phyloP scores from a whole-genome alignment of 306 rosid species.

The Fragaria ananassa region DNA sequence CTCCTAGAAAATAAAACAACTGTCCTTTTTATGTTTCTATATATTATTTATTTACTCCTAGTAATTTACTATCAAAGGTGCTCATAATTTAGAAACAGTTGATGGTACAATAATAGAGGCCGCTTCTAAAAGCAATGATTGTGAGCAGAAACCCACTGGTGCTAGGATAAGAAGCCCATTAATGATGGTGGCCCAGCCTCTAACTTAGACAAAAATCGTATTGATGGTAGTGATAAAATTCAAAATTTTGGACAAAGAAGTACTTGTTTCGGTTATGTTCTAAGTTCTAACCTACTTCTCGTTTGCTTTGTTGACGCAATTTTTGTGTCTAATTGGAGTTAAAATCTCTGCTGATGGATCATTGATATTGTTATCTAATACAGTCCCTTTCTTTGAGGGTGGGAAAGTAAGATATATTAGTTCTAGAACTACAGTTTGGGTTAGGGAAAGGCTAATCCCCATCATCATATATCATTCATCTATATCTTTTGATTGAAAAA shows the following conservation, averaged over 20 bases:
- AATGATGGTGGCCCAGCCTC: not conserved
- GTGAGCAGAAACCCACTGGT: not conserved
- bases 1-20: not conserved
- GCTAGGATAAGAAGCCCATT: not conserved
- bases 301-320: not conserved
- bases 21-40: not conserved
- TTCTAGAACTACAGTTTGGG: not conserved
- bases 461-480: not conserved
- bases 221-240: not conserved
- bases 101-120: not conserved
- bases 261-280: not conserved
- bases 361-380: not conserved
- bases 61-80: not conserved
- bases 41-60: not conserved
- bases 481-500: not conserved
- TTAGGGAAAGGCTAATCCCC: not conserved
- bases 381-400: not conserved
- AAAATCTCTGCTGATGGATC: not conserved
- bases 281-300: not conserved
- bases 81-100: not conserved
- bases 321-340: slow-evolving; percentile 14
- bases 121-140: not conserved
- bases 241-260: not conserved
- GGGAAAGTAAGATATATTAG: not conserved
- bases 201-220: not conserved